These are phyloP conservation scores for Phytopythium litorale DNA, from an alignment of 352 stramenopile genomes.

Conservation along the genomic window DNA sequence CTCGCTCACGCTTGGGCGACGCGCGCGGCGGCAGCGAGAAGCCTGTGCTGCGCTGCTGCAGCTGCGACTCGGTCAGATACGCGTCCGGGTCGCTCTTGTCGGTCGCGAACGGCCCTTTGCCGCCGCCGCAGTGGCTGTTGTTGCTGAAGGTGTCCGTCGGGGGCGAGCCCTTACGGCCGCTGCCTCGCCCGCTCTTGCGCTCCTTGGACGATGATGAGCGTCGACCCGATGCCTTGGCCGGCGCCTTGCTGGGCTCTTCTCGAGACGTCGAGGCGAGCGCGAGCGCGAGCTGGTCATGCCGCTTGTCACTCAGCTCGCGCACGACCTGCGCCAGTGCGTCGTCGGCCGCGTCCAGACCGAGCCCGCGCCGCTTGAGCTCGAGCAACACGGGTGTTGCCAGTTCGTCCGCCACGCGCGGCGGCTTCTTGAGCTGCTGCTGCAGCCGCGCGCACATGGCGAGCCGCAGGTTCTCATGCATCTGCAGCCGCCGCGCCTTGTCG, in stretches of 20 bases:
- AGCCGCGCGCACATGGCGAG: constrained; percentile 67
- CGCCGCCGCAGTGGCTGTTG: not conserved
- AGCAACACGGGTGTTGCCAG: constrained; percentile 54
- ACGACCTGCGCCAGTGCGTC: constrained; percentile 36
- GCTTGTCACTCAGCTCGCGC: constrained; percentile 28
- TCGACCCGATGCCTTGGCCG: constrained; percentile 14
- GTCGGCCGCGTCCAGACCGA: constrained; percentile 35
- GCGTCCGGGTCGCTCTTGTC: constrained; percentile 35
- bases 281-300: constrained; percentile 32
- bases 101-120: constrained; percentile 6
- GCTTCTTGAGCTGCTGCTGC: constrained; percentile 68
- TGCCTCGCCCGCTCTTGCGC: not conserved
- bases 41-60: constrained; percentile 65
- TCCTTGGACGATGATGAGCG: constrained; percentile 24
- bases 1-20: constrained; percentile 74
- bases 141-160: constrained; percentile 2
- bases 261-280: constrained; percentile 6
- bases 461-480: constrained; percentile 72
- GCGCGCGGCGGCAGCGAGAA: constrained; percentile 57
- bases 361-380: constrained; percentile 38
- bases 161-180: constrained; percentile 11
- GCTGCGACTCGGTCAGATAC: constrained; percentile 65
- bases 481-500: constrained; percentile 58
- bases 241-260: constrained; percentile 2
- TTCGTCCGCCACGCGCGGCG: constrained; percentile 53